Base-by-base conservation (phyloP, 768 basidiomycete species). In the Lactarius trivialis region DNA sequence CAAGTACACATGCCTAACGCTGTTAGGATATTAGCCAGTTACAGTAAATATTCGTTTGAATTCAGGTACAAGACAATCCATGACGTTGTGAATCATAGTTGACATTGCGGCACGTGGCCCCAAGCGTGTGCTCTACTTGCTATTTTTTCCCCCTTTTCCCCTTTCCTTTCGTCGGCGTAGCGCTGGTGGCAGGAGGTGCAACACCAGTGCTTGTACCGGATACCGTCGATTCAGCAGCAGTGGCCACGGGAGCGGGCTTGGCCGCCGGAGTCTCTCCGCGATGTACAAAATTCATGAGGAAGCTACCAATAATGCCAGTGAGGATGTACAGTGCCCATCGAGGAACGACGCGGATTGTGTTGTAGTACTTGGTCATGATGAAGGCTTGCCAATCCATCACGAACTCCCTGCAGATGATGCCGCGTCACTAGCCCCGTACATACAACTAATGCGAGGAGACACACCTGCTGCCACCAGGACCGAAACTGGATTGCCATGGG, bases 391-490 rank as follows among this genome's bases (percentile, higher is more conserved):
- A 81, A 62, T 86, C 81, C 75, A 91, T 74, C 30, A 89, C 67
- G 71, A 76, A 85, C 77, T 91, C 91, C 59, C 90, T 92, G 65
- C 19, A 54, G 45, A 43, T 43, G 9, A 28, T 59, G 55, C 49
- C 36, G 48, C 19, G 56, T 61, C 45, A 55, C 37, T 34, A 28
- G 28, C 32, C 37, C 43, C 21, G 28, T 37, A 7, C 3, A 24
- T 19, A 58, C 24, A 17, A 39, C 37, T 36, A 52, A 17, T 60
- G 70, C 39, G 53, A 56, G 24, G 43, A 55, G 52, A 70, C 77
- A 32, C 69, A 90, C 92, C 85, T 80, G 59, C 78, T 78, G 43
- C 93, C 92, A 41, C 91, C 91, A 8, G 93, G 93, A 9, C 83
- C 82, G 67, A 82, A 95, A 36, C 76, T 69, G 12, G 84, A 77